phyloP scores from a whole-genome alignment of 441 rosid genomes.

The Pelargonium citronellum region DNA sequence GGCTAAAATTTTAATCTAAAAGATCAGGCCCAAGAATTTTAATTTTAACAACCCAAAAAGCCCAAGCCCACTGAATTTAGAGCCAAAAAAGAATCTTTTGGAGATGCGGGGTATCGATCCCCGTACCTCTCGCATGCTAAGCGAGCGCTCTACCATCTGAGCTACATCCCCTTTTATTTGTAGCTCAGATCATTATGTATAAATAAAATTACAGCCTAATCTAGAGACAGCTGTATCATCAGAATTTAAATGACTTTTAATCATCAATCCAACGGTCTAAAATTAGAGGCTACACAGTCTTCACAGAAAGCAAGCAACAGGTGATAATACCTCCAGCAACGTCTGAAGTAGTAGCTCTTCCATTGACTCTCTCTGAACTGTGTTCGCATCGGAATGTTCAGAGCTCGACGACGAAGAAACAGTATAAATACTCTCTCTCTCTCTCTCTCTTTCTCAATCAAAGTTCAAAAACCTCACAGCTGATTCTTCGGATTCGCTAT shows the following conservation, averaged over 20 bases:
- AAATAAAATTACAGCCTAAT: too few species aligned
- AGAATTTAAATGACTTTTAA: too few species aligned
- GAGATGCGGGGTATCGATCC: conserved; percentile 71
- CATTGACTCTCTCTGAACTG: neutral
- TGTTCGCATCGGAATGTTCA: conserved; percentile 9
- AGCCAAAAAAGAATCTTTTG: conserved; percentile 13
- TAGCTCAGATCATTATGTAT: too few species aligned
- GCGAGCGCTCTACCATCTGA: conserved; percentile 99
- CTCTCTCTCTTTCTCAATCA: too few species aligned
- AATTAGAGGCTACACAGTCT: too few species aligned
- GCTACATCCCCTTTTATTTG: conserved; percentile 63
- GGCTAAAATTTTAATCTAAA: too few species aligned
- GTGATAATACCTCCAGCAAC: neutral
- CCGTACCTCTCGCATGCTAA: conserved; percentile 97
- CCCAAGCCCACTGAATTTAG: too few species aligned
- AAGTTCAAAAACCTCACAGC: neutral
- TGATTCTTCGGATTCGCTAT: conserved; percentile 24
- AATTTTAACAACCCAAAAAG: too few species aligned
- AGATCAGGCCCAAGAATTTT: too few species aligned
- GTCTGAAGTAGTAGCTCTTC: conserved; percentile 1
- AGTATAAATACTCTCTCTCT: neutral
- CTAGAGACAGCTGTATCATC: too few species aligned
- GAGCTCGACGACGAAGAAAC: conserved; percentile 3
- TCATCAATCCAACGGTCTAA: too few species aligned
- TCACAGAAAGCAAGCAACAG: too few species aligned